These are phyloP conservation scores for Nepenthes mirabilis DNA, from an alignment of 148 eudicot species.

Conservation along the genomic window DNA sequence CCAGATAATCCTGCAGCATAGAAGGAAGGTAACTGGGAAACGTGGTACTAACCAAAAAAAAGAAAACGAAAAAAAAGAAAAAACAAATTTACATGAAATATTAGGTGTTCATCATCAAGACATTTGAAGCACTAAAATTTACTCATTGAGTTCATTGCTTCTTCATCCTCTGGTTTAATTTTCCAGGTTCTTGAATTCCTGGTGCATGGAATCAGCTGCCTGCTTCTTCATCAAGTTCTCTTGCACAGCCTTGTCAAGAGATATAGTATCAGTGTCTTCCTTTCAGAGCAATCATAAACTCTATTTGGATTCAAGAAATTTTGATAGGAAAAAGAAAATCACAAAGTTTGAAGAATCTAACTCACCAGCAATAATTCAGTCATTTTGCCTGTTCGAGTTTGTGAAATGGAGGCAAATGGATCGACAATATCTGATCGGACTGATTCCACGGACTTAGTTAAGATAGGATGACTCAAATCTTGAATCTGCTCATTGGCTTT, in stretches of 20 bases:
- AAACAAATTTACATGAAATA: too few relatives aligned
- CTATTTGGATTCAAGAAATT: not conserved
- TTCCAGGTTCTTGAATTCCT: conserved; percentile 14
- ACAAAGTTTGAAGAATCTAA: conserved; percentile 1
- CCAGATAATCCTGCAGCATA: too few relatives aligned
- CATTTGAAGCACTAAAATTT: too few relatives aligned
- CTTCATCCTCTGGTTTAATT: conserved; percentile 2
- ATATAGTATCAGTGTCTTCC: not conserved
- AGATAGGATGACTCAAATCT: conserved; percentile 40
- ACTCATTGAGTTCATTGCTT: too few relatives aligned
- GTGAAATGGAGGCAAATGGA: conserved; percentile 20
- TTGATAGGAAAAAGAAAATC: not conserved
- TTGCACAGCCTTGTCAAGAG: conserved; percentile 52
- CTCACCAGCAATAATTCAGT: conserved; percentile 73
- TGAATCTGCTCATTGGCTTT: conserved; percentile 22
- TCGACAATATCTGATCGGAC: conserved; percentile 15
- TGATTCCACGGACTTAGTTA: conserved; percentile 46
- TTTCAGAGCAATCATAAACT: not conserved
- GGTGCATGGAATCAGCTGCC: conserved; percentile 16
- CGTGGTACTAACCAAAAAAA: too few relatives aligned
- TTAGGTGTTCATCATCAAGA: too few relatives aligned
- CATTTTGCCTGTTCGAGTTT: conserved; percentile 64
- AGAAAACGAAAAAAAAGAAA: too few relatives aligned
- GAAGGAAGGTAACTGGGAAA: too few relatives aligned
- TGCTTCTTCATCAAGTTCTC: conserved; percentile 47